These are phyloP conservation scores for Rusavskia elegans DNA, from an alignment of 495 filamentous ascomycete genomes.

Conservation along the genomic window DNA sequence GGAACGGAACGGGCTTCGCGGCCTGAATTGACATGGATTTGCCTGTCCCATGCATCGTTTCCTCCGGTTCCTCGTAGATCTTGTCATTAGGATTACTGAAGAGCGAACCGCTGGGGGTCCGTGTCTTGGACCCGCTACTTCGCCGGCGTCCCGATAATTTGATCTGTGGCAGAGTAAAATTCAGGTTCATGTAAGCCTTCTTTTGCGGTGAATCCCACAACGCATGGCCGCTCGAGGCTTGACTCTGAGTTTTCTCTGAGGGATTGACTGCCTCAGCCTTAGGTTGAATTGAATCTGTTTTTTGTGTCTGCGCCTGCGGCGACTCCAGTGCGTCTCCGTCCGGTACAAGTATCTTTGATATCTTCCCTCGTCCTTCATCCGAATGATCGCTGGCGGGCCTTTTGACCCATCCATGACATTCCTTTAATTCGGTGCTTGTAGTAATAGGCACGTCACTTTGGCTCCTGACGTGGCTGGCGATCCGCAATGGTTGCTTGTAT, in stretches of 20 bases:
- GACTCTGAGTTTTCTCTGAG: background rate
- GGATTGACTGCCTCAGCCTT: background rate
- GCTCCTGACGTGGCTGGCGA: conserved; percentile 45
- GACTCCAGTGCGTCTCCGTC: background rate
- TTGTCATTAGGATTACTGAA: conserved; percentile 53
- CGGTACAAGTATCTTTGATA: background rate
- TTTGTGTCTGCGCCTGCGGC: too few species aligned
- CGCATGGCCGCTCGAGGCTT: conserved; percentile 2
- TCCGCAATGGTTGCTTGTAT: conserved; percentile 44
- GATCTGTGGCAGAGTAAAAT: background rate
- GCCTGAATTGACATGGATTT: conserved; percentile 18
- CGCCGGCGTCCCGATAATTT: conserved; percentile 9
- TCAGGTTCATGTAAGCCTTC: conserved; percentile 16
- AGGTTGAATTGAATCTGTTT: background rate
- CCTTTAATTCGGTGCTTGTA: conserved; percentile 20
- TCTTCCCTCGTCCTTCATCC: background rate
- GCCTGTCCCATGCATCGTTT: conserved; percentile 13
- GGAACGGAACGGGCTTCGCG: conserved; percentile 36
- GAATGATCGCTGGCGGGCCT: conserved; percentile 2
- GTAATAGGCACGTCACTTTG: conserved; percentile 21
- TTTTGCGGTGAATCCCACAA: conserved; percentile 16
- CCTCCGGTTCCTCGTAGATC: conserved; percentile 75
- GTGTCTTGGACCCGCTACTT: conserved; percentile 18
- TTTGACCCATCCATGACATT: conserved; percentile 30
- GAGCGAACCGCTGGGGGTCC: conserved; percentile 25